A percentile compares a stretch with the other conserved stretches of the same genome.
Evolutionary conservation across 2,329 filamentous ascomycete genomes (phyloP).

Genomic region (Pseudogymnoascus sp.): DNA sequence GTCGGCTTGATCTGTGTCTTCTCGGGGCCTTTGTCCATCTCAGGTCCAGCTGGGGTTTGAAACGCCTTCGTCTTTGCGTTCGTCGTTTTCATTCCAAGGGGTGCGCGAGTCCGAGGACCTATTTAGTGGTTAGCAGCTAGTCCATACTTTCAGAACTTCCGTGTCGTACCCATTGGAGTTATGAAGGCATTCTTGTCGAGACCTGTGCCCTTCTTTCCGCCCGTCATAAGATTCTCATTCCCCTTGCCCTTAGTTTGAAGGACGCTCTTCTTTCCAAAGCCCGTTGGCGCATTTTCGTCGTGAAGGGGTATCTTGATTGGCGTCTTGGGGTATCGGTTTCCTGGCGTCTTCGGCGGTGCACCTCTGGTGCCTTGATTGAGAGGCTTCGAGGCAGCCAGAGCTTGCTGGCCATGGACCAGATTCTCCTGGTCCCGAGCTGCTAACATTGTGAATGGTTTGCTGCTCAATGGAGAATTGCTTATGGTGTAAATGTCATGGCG

Average conservation of each 20-base stretch:
- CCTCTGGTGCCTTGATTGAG: conserved; percentile 56
- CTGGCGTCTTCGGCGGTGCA: conserved; percentile 69
- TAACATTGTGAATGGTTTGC: conserved; percentile 50
- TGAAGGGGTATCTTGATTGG: conserved; percentile 70
- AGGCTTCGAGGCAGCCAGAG: conserved; percentile 62
- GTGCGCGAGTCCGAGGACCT: conserved; percentile 60
- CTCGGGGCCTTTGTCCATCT: conserved; percentile 49
- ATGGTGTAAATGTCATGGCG: conserved; percentile 2
- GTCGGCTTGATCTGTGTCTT: conserved; percentile 56
- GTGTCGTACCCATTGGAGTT: conserved; percentile 67
- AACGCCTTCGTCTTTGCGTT: conserved; percentile 74
- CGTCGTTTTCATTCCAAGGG: conserved; percentile 89
- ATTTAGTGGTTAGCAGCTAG: conserved; percentile 6
- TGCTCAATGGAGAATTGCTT: neutral
- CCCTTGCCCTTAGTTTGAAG: conserved; percentile 48
- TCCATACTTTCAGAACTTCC: neutral
- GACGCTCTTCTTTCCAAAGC: conserved; percentile 50
- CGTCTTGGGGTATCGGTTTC: conserved; percentile 68
- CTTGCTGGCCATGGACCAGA: conserved; percentile 66
- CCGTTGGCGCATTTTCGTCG: conserved; percentile 70
- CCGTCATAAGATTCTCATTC: conserved; percentile 47
- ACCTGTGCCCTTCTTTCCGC: conserved; percentile 43
- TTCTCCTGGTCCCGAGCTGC: conserved; percentile 84
- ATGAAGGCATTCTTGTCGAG: conserved; percentile 58
- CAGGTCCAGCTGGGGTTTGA: conserved; percentile 58